phyloP scores from a whole-genome alignment of 768 basidiomycete genomes.

The Tulasnella sp. region DNA sequence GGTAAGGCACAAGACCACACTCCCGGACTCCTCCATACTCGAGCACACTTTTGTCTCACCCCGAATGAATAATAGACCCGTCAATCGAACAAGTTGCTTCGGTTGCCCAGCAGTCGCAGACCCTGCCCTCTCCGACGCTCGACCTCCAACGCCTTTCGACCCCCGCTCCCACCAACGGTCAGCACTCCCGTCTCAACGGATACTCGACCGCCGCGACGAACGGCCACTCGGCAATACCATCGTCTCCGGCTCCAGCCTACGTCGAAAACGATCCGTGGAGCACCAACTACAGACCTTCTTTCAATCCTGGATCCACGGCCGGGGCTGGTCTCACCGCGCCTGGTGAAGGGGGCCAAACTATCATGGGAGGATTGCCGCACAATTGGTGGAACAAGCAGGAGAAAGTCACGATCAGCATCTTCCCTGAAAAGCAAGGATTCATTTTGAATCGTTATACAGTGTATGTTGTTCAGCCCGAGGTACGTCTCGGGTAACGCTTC shows the following conservation, averaged over 20 bases:
- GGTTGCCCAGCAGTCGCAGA: conserved; percentile 69
- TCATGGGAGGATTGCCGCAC: conserved; percentile 67
- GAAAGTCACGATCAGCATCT: conserved; percentile 64
- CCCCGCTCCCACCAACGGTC: conserved; percentile 45
- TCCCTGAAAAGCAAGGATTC: conserved; percentile 86
- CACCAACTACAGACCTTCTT: conserved; percentile 21
- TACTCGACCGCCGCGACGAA: conserved; percentile 47
- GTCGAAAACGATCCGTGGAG: conserved; percentile 67
- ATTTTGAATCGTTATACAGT: conserved; percentile 85
- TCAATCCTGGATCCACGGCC: conserved; percentile 35
- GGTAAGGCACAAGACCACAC: conserved; percentile 50
- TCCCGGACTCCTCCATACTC: not conserved
- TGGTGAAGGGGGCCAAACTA: conserved; percentile 46
- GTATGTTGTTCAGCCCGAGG: conserved; percentile 79
- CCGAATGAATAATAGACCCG: conserved; percentile 54
- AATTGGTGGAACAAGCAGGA: conserved; percentile 91
- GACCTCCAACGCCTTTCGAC: conserved; percentile 63
- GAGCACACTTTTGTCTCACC: not conserved
- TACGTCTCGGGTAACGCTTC: conserved; percentile 47
- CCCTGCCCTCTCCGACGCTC: conserved; percentile 72
- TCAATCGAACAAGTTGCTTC: conserved; percentile 82
- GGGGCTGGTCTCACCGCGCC: conserved; percentile 4
- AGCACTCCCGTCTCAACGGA: conserved; percentile 49
- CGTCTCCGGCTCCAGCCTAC: conserved; percentile 54
- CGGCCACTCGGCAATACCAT: conserved; percentile 43